Percentiles rank a stretch among this genome's conserved stretches.
These are phyloP conservation scores for Colletotrichum orbiculare DNA, from an alignment of 2,329 filamentous ascomycete genomes.

Conservation along the genomic window DNA sequence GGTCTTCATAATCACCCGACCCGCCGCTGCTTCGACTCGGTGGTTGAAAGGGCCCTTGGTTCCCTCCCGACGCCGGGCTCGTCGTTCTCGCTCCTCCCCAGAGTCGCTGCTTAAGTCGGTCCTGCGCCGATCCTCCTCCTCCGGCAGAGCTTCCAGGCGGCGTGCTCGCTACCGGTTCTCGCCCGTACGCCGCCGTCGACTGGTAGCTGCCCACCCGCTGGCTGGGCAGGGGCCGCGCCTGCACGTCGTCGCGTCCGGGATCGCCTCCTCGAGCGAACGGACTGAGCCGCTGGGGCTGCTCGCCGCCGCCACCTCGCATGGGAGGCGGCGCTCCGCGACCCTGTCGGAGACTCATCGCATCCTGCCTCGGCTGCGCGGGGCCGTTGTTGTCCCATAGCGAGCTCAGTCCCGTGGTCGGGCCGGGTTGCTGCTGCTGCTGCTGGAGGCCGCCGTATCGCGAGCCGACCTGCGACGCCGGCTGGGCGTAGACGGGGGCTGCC, in stretches of 20 bases:
- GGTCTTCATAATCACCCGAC: slow-evolving; percentile 54
- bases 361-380: slow-evolving; percentile 47
- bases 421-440: slow-evolving; percentile 48
- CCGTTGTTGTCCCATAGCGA: slow-evolving; percentile 67
- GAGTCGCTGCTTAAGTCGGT: slow-evolving; percentile 82
- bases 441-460: slow-evolving; percentile 63
- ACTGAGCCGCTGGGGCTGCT: slow-evolving; percentile 45
- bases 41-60: slow-evolving; percentile 59
- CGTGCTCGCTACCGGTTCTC: slow-evolving; percentile 40
- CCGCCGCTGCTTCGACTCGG: slow-evolving; percentile 49
- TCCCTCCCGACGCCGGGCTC: slow-evolving; percentile 59
- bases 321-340: slow-evolving; percentile 51
- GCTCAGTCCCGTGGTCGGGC: slow-evolving; percentile 54
- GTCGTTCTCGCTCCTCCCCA: slow-evolving; percentile 71
- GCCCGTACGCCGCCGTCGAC: slow-evolving; percentile 50
- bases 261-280: slow-evolving; percentile 44
- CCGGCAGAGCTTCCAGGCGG: slow-evolving; percentile 48
- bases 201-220: slow-evolving; percentile 83
- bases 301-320: slow-evolving; percentile 34
- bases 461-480: slow-evolving; percentile 57
- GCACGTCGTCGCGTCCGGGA: slow-evolving; percentile 48
- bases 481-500: slow-evolving; percentile 63
- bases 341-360: slow-evolving; percentile 57
- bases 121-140: slow-evolving; percentile 73
- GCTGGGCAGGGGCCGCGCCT: slow-evolving; percentile 74